Conservation (phyloP, 2,329 filamentous ascomycete genomes). For the Aspergillus spinulosporus region DNA sequence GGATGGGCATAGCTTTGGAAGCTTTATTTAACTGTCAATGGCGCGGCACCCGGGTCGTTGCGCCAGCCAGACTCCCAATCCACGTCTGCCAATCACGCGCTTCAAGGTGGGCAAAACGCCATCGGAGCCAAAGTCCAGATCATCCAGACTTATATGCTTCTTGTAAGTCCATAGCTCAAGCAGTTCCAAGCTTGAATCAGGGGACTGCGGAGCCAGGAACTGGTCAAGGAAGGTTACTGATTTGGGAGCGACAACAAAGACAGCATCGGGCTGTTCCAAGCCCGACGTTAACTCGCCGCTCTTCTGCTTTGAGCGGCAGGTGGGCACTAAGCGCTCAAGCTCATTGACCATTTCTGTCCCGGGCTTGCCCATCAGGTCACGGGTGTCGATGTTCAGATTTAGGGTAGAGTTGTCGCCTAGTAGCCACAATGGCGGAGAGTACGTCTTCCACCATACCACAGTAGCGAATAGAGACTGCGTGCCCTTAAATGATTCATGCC, state of each 20-base stretch:
- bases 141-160: conserved; percentile 53
- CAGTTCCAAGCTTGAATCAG: conserved; percentile 31
- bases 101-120: conserved; percentile 48
- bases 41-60: conserved; percentile 29
- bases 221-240: conserved; percentile 46
- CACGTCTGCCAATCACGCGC: conserved; percentile 50
- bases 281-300: conserved; percentile 3
- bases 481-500: conserved; percentile 6
- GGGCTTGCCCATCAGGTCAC: conserved; percentile 52
- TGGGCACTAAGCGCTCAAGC: conserved; percentile 36
- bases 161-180: conserved; percentile 46
- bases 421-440: conserved; percentile 54
- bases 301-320: conserved; percentile 28
- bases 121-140: conserved; percentile 53
- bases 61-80: conserved; percentile 52
- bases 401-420: conserved; percentile 41
- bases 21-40: neutral
- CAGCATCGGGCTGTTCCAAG: conserved; percentile 22
- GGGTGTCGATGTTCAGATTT: conserved; percentile 43
- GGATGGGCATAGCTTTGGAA: neutral
- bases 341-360: conserved; percentile 42
- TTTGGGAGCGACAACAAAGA: conserved; percentile 49
- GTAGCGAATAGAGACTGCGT: conserved; percentile 29
- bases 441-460: conserved; percentile 59
- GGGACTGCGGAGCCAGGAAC: conserved; percentile 27